Conservation (phyloP, 495 filamentous ascomycete genomes). For the Hypomontagnella submonticulosa region DNA sequence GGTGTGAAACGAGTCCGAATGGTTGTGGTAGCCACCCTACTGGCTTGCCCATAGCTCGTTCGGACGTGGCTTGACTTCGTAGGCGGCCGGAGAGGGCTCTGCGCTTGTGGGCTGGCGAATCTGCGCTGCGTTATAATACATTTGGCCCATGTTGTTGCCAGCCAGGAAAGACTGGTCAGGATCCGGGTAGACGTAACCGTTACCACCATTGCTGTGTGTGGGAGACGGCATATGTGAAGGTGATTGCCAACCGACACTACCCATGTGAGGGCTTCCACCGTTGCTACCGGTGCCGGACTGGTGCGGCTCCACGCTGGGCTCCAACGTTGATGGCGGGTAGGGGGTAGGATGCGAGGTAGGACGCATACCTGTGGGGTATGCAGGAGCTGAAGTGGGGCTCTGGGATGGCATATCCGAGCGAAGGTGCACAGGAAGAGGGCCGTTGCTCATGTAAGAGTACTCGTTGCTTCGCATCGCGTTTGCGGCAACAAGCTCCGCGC, state of each 20-base stretch:
- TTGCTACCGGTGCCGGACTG: constrained; percentile 70
- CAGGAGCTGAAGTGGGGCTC: constrained; percentile 71
- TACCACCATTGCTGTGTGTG: constrained; percentile 64
- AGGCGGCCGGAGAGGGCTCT: constrained; percentile 71
- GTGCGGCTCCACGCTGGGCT: constrained; percentile 85
- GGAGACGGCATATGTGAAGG: constrained; percentile 75
- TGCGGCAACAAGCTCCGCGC: constrained; percentile 77
- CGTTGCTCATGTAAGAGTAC: constrained; percentile 74
- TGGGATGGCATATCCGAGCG: constrained; percentile 80
- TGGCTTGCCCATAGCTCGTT: constrained; percentile 49
- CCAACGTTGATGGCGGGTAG: constrained; percentile 85
- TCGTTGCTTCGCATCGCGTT: constrained; percentile 77
- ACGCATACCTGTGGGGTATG: constrained; percentile 68
- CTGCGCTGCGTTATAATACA: constrained; percentile 73
- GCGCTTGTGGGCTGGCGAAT: constrained; percentile 76
- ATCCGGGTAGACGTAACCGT: constrained; percentile 76
- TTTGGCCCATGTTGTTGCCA: constrained; percentile 65
- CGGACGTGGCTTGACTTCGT: constrained; percentile 68
- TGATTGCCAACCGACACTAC: constrained; percentile 77
- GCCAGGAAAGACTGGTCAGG: constrained; percentile 65
- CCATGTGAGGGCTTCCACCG: constrained; percentile 77
- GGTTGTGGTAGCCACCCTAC: constrained; percentile 38
- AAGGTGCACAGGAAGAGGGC: constrained; percentile 83
- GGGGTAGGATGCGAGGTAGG: constrained; percentile 80
- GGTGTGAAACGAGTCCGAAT: not conserved